Evolutionary conservation across 495 filamentous ascomycete species (phyloP).

Genomic region (Podospora pseudocomata): DNA sequence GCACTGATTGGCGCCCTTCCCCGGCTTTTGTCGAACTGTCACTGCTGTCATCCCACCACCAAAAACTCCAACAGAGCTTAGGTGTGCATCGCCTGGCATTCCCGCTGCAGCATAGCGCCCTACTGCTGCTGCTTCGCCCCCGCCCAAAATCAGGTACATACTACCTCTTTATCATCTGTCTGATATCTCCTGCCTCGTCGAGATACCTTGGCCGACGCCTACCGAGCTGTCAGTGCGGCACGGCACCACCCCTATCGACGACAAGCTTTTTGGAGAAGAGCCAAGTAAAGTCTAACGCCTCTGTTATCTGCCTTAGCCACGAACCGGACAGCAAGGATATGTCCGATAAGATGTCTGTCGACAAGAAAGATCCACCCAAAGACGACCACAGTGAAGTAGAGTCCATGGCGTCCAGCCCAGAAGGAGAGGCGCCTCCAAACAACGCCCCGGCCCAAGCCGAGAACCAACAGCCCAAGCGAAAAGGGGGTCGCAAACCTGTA

Average conservation of each 20-base stretch:
- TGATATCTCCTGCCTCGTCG: not conserved
- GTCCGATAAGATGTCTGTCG: slow-evolving; percentile 58
- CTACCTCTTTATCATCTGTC: not conserved
- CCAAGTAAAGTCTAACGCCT: not conserved
- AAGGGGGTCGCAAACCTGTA: slow-evolving; percentile 96
- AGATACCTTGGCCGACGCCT: not conserved
- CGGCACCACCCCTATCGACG: slow-evolving; percentile 3
- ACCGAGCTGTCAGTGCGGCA: slow-evolving; percentile 7
- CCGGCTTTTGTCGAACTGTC: slow-evolving; percentile 21
- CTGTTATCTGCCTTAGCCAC: not conserved
- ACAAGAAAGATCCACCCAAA: slow-evolving; percentile 51
- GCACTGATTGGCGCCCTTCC: slow-evolving; percentile 46
- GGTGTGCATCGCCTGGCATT: not conserved
- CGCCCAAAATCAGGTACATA: not conserved
- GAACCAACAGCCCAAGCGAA: slow-evolving; percentile 68
- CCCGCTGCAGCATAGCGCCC: slow-evolving; percentile 2
- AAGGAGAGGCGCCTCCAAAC: slow-evolving; percentile 43
- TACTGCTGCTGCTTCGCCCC: not conserved
- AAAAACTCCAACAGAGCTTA: not conserved
- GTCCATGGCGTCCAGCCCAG: slow-evolving; percentile 53
- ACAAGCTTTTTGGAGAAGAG: slow-evolving; percentile 1
- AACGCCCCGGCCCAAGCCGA: slow-evolving; percentile 40
- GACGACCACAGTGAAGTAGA: slow-evolving; percentile 49
- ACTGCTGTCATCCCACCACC: slow-evolving; percentile 15
- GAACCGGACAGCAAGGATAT: slow-evolving; percentile 36